Evolutionary conservation across 2,329 filamentous ascomycete species (phyloP), one percentile per base, ranked within the genome.

Genomic region (Magnaporthales sp.): DNA sequence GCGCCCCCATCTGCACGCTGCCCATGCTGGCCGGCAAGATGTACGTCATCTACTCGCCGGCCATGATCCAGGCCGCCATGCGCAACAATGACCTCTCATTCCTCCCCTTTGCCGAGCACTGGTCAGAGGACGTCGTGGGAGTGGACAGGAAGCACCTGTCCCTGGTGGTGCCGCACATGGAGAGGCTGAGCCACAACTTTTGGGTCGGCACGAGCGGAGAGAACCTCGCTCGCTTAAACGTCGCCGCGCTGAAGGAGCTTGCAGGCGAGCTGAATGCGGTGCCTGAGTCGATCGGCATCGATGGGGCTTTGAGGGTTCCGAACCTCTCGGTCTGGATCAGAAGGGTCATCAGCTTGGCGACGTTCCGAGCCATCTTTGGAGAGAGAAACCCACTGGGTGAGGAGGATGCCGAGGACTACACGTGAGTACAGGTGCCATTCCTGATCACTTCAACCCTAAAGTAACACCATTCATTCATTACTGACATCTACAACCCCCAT

Each of bases 11-110:
- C 38, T 9, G 19, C 64, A 82, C 81, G 0, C 71, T 84, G 4
- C 79, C 77, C 11, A 79, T 83, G 72, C 72, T 81, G 29, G 77
- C 73, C 63, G 71, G 75, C 51, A 80, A 80, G 65, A 71, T 80
- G 26, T 84, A 84, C 70, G 70, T 79, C n/a, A 76, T 83, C 26
- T 79, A 74, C 60, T 75, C 76, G 5, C 78, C 81, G 1, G 64
- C 71, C 0, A 70, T 83, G 4, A 73, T 79, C 19, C 74, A 77
- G 30, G 70, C 75, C 7, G 75, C 79, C 13, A 75, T 80, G 38
- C 77, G 79, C 26, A 74, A 74, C 24, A 77, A 78, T 54, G 74
- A 75, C 26, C 71, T 83, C 26, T 76, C 75, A 0, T 82, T 83
- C 69, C 77, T 80, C 46, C 76, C 77, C 1, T 75, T 83, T 32